Evolutionary conservation across 441 rosid species (phyloP).

Genomic region (Adansonia rubrostipa): DNA sequence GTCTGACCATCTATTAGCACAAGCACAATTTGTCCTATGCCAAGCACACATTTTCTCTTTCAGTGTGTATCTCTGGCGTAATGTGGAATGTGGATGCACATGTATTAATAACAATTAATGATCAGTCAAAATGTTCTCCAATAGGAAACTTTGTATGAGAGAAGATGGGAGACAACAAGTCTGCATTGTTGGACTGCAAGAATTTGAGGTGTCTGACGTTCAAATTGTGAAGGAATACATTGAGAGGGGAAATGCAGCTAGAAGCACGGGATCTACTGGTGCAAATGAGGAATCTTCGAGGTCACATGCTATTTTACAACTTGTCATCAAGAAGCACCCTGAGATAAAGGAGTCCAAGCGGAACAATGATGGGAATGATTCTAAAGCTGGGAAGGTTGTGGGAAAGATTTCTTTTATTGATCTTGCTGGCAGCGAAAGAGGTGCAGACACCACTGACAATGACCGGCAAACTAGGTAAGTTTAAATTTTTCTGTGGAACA

Average conservation of each 20-base stretch:
- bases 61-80: slow-evolving; percentile 3
- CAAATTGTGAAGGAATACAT: slow-evolving; percentile 94
- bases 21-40: slow-evolving; percentile 1
- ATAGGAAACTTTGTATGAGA: slow-evolving; percentile 97
- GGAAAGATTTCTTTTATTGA: slow-evolving; percentile 98
- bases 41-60: slow-evolving; percentile 14
- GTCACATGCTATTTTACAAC: slow-evolving; percentile 98
- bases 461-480: slow-evolving; percentile 91
- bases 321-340: slow-evolving; percentile 83
- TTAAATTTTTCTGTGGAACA: background rate
- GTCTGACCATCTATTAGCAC: background rate
- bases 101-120: slow-evolving; percentile 13
- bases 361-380: slow-evolving; percentile 77
- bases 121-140: slow-evolving; percentile 35
- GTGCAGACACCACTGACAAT: slow-evolving; percentile 98
- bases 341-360: slow-evolving; percentile 88
- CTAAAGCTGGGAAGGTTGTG: slow-evolving; percentile 73
- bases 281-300: slow-evolving; percentile 99
- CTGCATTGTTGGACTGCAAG: slow-evolving; percentile 98
- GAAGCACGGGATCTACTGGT: slow-evolving; percentile 98
- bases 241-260: slow-evolving; percentile 89
- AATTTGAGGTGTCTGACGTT: slow-evolving; percentile 89
- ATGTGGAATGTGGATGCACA: slow-evolving; percentile 11
- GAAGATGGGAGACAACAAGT: slow-evolving; percentile 99
- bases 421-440: slow-evolving; percentile 99